These are phyloP conservation scores for Biscutella laevigata DNA, from an alignment of 441 rosid genomes.

Conservation along the genomic window DNA sequence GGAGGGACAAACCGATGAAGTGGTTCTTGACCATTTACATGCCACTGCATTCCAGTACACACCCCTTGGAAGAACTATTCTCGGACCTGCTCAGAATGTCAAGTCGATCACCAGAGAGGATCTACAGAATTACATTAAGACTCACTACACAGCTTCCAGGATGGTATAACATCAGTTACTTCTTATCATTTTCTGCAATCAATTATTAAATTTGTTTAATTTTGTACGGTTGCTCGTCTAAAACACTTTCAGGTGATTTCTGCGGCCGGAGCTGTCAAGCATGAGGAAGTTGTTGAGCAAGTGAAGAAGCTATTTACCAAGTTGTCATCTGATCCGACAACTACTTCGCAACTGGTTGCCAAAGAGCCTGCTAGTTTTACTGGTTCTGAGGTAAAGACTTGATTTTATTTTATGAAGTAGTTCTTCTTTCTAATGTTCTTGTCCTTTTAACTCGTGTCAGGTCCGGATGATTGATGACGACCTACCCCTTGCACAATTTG, in stretches of 20 bases:
- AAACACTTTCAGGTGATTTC: slow-evolving; percentile 57
- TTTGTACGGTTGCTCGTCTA: slow-evolving; percentile 1
- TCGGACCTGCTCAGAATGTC: slow-evolving; percentile 86
- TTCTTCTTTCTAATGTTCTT: slow-evolving; percentile 4
- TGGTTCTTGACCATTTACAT: slow-evolving; percentile 94
- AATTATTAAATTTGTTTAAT: not conserved
- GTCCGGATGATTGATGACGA: slow-evolving; percentile 92
- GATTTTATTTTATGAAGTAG: not conserved
- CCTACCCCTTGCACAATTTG: slow-evolving; percentile 93
- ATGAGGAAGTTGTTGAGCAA: slow-evolving; percentile 88
- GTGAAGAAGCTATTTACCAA: slow-evolving; percentile 73
- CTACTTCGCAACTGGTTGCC: slow-evolving; percentile 77
- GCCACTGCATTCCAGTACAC: slow-evolving; percentile 97
- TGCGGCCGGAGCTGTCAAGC: slow-evolving; percentile 97
- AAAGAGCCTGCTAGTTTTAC: slow-evolving; percentile 80
- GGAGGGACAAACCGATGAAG: slow-evolving; percentile 94
- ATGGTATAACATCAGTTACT: slow-evolving; percentile 43
- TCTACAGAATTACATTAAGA: slow-evolving; percentile 74
- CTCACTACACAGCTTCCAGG: slow-evolving; percentile 99
- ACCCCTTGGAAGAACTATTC: slow-evolving; percentile 92
- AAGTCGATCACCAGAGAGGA: slow-evolving; percentile 67
- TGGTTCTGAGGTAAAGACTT: slow-evolving; percentile 81
- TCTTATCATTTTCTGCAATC: not conserved
- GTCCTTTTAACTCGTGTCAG: slow-evolving; percentile 31
- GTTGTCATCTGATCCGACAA: slow-evolving; percentile 71